Percentiles rank a stretch among this genome's conserved stretches.
These are phyloP conservation scores for Candida chauliodis DNA, from an alignment of 805 yeast species.

Conservation along the genomic window DNA sequence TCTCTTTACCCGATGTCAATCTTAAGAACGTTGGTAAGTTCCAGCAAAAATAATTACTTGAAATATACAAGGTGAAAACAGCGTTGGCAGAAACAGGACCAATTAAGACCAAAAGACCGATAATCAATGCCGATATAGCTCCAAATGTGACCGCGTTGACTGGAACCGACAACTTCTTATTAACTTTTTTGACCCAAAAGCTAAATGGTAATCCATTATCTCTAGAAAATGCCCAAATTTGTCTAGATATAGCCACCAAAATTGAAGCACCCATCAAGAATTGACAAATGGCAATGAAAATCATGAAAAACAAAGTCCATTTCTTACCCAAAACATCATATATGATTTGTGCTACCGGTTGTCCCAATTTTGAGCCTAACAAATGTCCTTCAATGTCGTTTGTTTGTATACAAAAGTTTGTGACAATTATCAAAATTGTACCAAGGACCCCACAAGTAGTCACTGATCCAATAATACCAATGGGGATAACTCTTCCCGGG, in stretches of 20 bases:
- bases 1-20: slow-evolving; percentile 45
- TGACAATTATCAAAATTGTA: slow-evolving; percentile 20
- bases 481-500: slow-evolving; percentile 25
- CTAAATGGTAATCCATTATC: slow-evolving; percentile 29
- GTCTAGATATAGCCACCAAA: slow-evolving; percentile 25
- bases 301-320: slow-evolving; percentile 29
- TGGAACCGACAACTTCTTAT: slow-evolving; percentile 22
- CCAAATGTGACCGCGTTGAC: slow-evolving; percentile 29
- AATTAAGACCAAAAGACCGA: slow-evolving; percentile 56
- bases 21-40: slow-evolving; percentile 54
- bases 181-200: slow-evolving; percentile 22
- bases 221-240: slow-evolving; percentile 29
- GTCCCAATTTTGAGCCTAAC: slow-evolving; percentile 20
- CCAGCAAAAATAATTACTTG: slow-evolving; percentile 60
- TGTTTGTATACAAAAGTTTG: slow-evolving; percentile 20
- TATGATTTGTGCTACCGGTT: slow-evolving; percentile 29
- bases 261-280: slow-evolving; percentile 31
- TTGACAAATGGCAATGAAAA: slow-evolving; percentile 25
- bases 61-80: slow-evolving; percentile 48
- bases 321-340: slow-evolving; percentile 27
- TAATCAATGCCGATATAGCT: slow-evolving; percentile 28
- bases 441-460: slow-evolving; percentile 25
- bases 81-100: slow-evolving; percentile 44
- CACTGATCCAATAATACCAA: slow-evolving; percentile 29
- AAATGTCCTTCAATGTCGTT: slow-evolving; percentile 19